phyloP scores from a whole-genome alignment of 2,329 filamentous ascomycete species.

The Pestalotiopsis sp. region DNA sequence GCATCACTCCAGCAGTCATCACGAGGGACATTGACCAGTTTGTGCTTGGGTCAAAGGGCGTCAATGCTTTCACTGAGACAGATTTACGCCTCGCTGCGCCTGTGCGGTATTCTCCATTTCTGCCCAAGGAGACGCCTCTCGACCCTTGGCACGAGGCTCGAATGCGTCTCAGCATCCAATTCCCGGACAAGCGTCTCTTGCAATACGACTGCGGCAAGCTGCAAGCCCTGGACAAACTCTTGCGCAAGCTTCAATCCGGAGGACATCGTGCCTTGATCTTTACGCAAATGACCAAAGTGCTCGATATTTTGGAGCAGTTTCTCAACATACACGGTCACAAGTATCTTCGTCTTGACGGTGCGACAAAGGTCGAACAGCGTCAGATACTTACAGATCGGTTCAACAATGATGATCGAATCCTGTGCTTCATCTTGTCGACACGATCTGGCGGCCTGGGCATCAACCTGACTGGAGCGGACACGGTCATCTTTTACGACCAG shows the following conservation, averaged over 20 bases:
- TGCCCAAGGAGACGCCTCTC: constrained; percentile 56
- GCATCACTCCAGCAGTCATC: constrained; percentile 86
- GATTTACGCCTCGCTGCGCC: constrained; percentile 62
- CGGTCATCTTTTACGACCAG: constrained; percentile 97
- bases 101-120: constrained; percentile 58
- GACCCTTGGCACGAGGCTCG: constrained; percentile 95
- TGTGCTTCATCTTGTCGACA: constrained; percentile 94
- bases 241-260: constrained; percentile 84
- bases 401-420: constrained; percentile 90
- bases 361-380: constrained; percentile 92
- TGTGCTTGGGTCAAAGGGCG: constrained; percentile 63
- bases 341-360: constrained; percentile 94
- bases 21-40: constrained; percentile 76
- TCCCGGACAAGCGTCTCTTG: constrained; percentile 92
- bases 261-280: constrained; percentile 97
- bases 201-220: constrained; percentile 98
- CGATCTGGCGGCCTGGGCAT: constrained; percentile 93
- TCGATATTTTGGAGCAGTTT: constrained; percentile 97
- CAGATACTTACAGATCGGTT: constrained; percentile 96
- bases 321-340: constrained; percentile 97
- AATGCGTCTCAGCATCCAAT: constrained; percentile 91
- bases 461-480: constrained; percentile 95
- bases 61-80: constrained; percentile 57
- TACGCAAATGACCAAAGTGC: constrained; percentile 98
- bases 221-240: constrained; percentile 82